phyloP scores from a whole-genome alignment of 2,329 filamentous ascomycete species.

The Verticillium nonalfalfae region DNA sequence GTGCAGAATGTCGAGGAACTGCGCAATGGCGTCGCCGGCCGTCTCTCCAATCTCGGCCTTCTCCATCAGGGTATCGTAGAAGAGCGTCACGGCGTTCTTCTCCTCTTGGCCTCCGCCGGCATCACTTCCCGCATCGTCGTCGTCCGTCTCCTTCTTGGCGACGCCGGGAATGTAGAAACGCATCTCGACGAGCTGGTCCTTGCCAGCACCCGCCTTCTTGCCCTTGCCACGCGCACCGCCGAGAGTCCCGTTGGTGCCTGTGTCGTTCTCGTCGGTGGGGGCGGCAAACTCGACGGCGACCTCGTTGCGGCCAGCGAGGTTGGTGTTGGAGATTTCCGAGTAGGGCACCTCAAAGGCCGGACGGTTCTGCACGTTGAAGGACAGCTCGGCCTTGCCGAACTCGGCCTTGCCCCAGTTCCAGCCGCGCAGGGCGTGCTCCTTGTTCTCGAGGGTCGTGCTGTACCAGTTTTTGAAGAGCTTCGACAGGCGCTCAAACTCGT shows the following conservation, averaged over 20 bases:
- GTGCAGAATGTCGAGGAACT: constrained; percentile 93
- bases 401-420: constrained; percentile 99
- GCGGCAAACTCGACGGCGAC: constrained; percentile 91
- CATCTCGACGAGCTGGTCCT: constrained; percentile 96
- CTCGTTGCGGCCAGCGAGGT: constrained; percentile 94
- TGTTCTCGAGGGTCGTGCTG: constrained; percentile 83
- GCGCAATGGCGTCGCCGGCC: constrained; percentile 96
- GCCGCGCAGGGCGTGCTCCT: constrained; percentile 88
- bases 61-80: constrained; percentile 96
- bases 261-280: constrained; percentile 63
- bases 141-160: constrained; percentile 68
- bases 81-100: constrained; percentile 92
- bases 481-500: constrained; percentile 83
- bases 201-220: constrained; percentile 82
- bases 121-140: constrained; percentile 65
- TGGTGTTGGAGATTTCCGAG: constrained; percentile 95
- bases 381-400: constrained; percentile 88
- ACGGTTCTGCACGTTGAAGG: constrained; percentile 95
- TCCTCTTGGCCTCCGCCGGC: constrained; percentile 61
- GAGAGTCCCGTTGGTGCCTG: constrained; percentile 65
- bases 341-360: constrained; percentile 97
- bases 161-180: constrained; percentile 96
- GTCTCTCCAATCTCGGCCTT: constrained; percentile 99
- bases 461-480: constrained; percentile 99
- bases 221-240: constrained; percentile 71